Evolutionary conservation across 495 filamentous ascomycete genomes (phyloP).

Genomic region (Glutinoglossum americanum): DNA sequence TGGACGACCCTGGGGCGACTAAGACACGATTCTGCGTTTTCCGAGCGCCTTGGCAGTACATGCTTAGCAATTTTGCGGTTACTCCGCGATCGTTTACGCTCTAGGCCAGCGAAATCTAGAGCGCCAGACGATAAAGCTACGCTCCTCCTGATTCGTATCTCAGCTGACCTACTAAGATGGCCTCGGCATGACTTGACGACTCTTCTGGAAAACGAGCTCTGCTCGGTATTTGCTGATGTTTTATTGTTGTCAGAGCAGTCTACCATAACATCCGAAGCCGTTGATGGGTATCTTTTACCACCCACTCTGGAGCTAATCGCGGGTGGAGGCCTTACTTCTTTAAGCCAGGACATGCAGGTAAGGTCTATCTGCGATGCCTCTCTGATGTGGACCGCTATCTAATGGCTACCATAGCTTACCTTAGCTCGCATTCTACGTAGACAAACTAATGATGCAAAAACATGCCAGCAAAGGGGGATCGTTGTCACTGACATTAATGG

Average conservation of each 20-base stretch:
- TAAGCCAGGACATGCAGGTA: background rate
- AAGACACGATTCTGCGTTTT: background rate
- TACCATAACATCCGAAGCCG: background rate
- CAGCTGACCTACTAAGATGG: conserved; percentile 1
- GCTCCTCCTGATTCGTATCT: background rate
- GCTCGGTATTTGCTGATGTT: background rate
- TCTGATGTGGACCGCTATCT: background rate
- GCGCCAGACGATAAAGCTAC: background rate
- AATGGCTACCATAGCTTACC: background rate
- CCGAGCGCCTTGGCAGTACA: background rate
- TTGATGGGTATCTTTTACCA: background rate
- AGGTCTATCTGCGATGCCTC: background rate
- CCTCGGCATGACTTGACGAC: background rate
- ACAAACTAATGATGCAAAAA: background rate
- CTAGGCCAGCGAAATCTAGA: background rate
- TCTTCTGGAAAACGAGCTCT: background rate
- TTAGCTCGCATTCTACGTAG: background rate
- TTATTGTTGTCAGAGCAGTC: background rate
- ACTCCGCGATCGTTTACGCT: background rate
- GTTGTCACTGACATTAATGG: background rate
- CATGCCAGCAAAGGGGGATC: background rate
- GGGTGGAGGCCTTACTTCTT: background rate
- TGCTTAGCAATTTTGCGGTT: background rate
- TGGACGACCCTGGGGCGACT: background rate
- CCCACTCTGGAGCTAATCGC: background rate